Evolutionary conservation across 2,329 filamentous ascomycete genomes (phyloP).

Genomic region (Fusarium sp.): DNA sequence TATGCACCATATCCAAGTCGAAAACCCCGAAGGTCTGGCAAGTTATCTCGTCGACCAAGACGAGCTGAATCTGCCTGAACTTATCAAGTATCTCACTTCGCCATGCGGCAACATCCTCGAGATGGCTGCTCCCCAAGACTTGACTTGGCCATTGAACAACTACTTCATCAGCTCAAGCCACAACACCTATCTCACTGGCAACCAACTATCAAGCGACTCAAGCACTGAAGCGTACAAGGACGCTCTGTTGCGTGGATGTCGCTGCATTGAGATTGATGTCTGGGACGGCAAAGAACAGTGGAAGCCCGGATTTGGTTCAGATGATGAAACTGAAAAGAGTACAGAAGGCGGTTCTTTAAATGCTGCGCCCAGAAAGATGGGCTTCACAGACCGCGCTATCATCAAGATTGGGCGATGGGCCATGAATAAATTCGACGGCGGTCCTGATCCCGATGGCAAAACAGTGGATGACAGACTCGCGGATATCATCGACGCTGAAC

Average conservation of each 20-base stretch:
- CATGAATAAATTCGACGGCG: slow-evolving; percentile 5
- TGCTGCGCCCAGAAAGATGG: not conserved
- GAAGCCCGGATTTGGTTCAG: not conserved
- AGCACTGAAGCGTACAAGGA: slow-evolving; percentile 82
- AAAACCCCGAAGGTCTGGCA: slow-evolving; percentile 11
- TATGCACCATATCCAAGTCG: slow-evolving; percentile 18
- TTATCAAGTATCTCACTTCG: slow-evolving; percentile 21
- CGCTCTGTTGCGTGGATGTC: slow-evolving; percentile 80
- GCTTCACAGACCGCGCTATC: not conserved
- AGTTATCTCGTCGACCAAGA: slow-evolving; percentile 6
- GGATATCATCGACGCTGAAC: slow-evolving; percentile 49
- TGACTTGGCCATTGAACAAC: slow-evolving; percentile 78
- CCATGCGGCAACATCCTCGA: slow-evolving; percentile 17
- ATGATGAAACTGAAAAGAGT: rapidly evolving
- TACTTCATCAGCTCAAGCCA: slow-evolving; percentile 96
- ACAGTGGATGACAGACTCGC: not conserved
- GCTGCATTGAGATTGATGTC: slow-evolving; percentile 94
- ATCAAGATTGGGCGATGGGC: slow-evolving; percentile 3
- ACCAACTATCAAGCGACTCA: slow-evolving; percentile 82
- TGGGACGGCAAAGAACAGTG: slow-evolving; percentile 79
- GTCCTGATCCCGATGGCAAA: not conserved
- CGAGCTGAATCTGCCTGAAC: not conserved
- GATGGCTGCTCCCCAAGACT: slow-evolving; percentile 57
- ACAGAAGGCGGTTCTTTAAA: not conserved
- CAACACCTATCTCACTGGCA: slow-evolving; percentile 90